Conservation (phyloP, 345 rosid species). For the Toxicodendron radicans region DNA sequence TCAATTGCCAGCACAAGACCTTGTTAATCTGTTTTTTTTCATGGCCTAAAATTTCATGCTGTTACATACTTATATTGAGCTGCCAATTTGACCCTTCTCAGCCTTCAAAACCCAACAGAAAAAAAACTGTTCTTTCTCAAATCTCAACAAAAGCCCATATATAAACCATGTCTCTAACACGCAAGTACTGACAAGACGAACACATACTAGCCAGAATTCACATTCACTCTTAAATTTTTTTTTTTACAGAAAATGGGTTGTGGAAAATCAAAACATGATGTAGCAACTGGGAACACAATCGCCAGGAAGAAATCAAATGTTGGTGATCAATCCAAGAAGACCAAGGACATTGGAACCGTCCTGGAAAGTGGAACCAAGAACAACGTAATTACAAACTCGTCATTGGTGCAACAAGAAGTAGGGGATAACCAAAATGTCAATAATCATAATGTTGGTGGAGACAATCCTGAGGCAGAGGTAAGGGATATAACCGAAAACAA, state of each 20-base stretch:
- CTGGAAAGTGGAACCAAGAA: slow-evolving; percentile 6
- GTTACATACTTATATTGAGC: too few species aligned
- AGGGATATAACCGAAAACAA: slow-evolving; percentile 24
- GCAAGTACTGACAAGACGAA: not conserved
- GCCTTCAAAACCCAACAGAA: slow-evolving; percentile 10
- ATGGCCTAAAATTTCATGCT: not conserved
- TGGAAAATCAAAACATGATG: slow-evolving; percentile 72
- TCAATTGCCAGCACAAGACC: not conserved
- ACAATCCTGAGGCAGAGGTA: slow-evolving; percentile 16
- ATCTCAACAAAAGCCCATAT: not conserved
- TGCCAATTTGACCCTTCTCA: not conserved
- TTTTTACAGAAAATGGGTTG: slow-evolving; percentile 60
- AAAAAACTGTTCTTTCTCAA: slow-evolving; percentile 1
- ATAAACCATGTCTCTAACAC: not conserved
- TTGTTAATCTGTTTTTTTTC: not conserved
- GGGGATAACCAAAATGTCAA: slow-evolving; percentile 12
- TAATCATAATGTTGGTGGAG: not conserved
- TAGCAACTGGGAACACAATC: slow-evolving; percentile 60
- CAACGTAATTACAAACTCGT: slow-evolving; percentile 4
- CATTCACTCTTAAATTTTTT: not conserved
- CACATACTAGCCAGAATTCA: not conserved
- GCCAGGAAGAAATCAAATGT: slow-evolving; percentile 43
- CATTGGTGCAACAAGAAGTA: slow-evolving; percentile 13
- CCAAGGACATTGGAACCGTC: slow-evolving; percentile 3
- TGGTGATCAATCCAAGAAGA: slow-evolving; percentile 10